Evolutionary conservation across 805 yeast species (phyloP).

Genomic region (Ogataea saltuana): DNA sequence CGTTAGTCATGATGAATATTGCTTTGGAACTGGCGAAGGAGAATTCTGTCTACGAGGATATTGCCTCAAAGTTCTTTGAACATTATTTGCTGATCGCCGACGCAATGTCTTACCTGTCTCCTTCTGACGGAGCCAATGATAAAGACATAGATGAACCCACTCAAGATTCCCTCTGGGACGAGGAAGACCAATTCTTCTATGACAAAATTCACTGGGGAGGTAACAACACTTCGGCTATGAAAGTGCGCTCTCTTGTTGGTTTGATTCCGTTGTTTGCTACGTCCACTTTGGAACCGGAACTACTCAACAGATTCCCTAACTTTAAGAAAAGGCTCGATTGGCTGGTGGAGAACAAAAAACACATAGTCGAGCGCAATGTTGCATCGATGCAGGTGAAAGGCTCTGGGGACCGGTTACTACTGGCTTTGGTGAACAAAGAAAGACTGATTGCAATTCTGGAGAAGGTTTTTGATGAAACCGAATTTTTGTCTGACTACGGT

Average conservation of each 20-base stretch:
- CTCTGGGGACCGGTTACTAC: slow-evolving; percentile 74
- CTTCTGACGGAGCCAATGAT: slow-evolving; percentile 38
- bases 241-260: slow-evolving; percentile 88
- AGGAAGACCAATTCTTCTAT: slow-evolving; percentile 82
- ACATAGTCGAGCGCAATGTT: slow-evolving; percentile 76
- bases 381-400: slow-evolving; percentile 81
- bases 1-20: slow-evolving; percentile 87
- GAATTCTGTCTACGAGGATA: slow-evolving; percentile 85
- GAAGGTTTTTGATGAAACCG: slow-evolving; percentile 82
- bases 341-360: slow-evolving; percentile 71
- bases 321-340: slow-evolving; percentile 82
- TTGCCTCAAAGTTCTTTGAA: slow-evolving; percentile 92
- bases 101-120: slow-evolving; percentile 72
- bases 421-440: slow-evolving; percentile 80
- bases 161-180: slow-evolving; percentile 82
- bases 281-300: slow-evolving; percentile 82
- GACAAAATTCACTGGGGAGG: slow-evolving; percentile 89
- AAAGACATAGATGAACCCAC: slow-evolving; percentile 36
- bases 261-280: slow-evolving; percentile 89
- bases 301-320: slow-evolving; percentile 73
- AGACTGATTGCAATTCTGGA: slow-evolving; percentile 72
- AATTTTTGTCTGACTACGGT: slow-evolving; percentile 82
- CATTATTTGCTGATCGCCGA: slow-evolving; percentile 90
- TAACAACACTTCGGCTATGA: slow-evolving; percentile 62
- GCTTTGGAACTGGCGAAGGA: slow-evolving; percentile 87